Evolutionary conservation across 2,329 filamentous ascomycete species (phyloP).

Genomic region (Thelonectria discophora): DNA sequence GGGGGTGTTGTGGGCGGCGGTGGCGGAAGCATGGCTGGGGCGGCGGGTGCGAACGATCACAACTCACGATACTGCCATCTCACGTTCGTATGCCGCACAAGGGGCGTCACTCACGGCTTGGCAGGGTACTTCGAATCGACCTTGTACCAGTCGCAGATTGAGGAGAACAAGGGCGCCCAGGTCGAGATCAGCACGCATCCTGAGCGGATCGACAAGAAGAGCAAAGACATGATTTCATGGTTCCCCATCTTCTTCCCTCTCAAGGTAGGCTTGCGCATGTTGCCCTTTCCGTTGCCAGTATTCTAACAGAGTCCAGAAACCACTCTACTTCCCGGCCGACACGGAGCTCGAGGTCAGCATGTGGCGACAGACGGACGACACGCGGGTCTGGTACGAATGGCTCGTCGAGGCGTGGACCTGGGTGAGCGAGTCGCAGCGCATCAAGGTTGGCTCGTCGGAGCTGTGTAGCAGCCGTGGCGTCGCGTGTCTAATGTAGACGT

Average conservation of each 20-base stretch:
- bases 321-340: slow-evolving; percentile 84
- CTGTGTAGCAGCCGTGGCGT: slow-evolving; percentile 75
- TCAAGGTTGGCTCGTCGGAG: slow-evolving; percentile 73
- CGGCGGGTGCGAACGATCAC: slow-evolving; percentile 87
- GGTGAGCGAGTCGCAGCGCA: slow-evolving; percentile 65
- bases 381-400: slow-evolving; percentile 99
- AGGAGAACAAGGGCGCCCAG: slow-evolving; percentile 53
- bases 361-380: slow-evolving; percentile 95
- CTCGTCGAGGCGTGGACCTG: slow-evolving; percentile 84
- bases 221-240: slow-evolving; percentile 98
- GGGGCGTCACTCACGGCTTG: slow-evolving; percentile 88
- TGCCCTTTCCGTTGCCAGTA: background rate
- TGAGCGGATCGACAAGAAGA: slow-evolving; percentile 90
- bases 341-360: slow-evolving; percentile 90
- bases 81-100: slow-evolving; percentile 78
- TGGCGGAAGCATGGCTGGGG: slow-evolving; percentile 76
- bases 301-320: slow-evolving; percentile 63
- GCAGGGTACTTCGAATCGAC: slow-evolving; percentile 97
- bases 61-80: slow-evolving; percentile 84
- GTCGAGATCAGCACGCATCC: slow-evolving; percentile 94
- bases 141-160: slow-evolving; percentile 72
- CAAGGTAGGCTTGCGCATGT: slow-evolving; percentile 68
- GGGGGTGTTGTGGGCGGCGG: slow-evolving; percentile 73
- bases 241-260: slow-evolving; percentile 98
- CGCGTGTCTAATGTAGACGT: slow-evolving; percentile 74